phyloP scores from a whole-genome alignment of 2,329 filamentous ascomycete species.

The Fusarium irregulare region DNA sequence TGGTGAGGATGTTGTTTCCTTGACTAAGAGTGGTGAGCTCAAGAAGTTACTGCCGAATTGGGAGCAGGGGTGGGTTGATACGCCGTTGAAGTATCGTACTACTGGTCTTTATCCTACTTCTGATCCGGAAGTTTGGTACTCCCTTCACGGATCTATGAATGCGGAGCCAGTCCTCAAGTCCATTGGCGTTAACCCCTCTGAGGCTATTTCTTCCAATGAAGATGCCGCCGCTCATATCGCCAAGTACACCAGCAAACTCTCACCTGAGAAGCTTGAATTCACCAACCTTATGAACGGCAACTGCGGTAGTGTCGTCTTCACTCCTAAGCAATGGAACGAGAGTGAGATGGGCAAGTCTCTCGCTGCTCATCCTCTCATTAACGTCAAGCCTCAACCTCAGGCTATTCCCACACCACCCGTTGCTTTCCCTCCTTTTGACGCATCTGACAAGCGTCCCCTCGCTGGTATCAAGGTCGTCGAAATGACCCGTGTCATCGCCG shows the following conservation, averaged over 20 bases:
- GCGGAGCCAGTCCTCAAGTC: constrained; percentile 57
- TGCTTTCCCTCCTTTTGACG: not conserved
- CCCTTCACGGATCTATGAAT: constrained; percentile 62
- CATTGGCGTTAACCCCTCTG: constrained; percentile 53
- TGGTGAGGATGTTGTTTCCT: not conserved
- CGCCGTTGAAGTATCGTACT: constrained; percentile 22
- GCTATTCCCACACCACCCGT: constrained; percentile 11
- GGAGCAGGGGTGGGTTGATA: constrained; percentile 25
- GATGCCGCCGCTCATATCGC: constrained; percentile 42
- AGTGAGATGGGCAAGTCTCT: constrained; percentile 27
- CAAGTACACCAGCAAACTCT: constrained; percentile 31
- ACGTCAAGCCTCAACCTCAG: constrained; percentile 10
- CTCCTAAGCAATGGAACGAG: constrained; percentile 25
- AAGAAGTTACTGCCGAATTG: constrained; percentile 5
- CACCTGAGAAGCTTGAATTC: constrained; percentile 34
- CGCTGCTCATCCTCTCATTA: constrained; percentile 9
- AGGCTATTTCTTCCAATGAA: constrained; percentile 35
- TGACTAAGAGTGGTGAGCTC: constrained; percentile 2
- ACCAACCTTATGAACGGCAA: constrained; percentile 15
- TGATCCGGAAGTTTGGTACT: constrained; percentile 59
- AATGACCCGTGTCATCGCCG: constrained; percentile 26
- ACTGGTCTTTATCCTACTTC: constrained; percentile 60
- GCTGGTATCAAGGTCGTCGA: constrained; percentile 12
- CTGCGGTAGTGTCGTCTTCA: constrained; percentile 14
- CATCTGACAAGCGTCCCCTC: not conserved